phyloP scores from a whole-genome alignment of 441 rosid species.

The Omphalea diandra region DNA sequence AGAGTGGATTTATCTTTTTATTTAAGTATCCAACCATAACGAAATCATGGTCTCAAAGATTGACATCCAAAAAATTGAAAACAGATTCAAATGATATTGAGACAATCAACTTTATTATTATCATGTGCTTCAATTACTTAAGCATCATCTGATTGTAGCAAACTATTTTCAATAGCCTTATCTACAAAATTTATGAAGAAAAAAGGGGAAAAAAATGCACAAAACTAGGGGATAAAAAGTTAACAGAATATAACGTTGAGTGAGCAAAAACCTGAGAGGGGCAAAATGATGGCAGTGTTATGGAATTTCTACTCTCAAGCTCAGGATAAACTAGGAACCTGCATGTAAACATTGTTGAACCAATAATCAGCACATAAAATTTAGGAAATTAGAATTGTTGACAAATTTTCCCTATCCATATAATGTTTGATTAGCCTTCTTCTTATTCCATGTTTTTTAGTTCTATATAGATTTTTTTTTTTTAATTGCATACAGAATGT shows the following conservation, averaged over 20 bases:
- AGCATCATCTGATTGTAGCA: neutral
- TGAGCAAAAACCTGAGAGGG: constrained; percentile 71
- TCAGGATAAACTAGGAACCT: constrained; percentile 91
- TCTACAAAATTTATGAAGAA: constrained; percentile 6
- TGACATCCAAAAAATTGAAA: constrained; percentile 1
- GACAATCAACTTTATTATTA: constrained; percentile 2
- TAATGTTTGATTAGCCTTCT: neutral
- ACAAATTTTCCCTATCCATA: neutral
- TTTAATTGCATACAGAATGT: too few relatives aligned
- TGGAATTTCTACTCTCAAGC: constrained; percentile 85
- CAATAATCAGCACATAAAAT: constrained; percentile 18
- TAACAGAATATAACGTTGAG: constrained; percentile 4
- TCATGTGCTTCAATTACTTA: neutral
- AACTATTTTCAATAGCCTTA: constrained; percentile 6
- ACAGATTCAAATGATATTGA: neutral
- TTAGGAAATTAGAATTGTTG: neutral
- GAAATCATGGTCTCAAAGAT: neutral
- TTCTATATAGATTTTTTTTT: too few relatives aligned
- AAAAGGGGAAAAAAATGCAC: neutral
- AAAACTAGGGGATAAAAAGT: neutral
- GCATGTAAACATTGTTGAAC: constrained; percentile 27
- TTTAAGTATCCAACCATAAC: neutral
- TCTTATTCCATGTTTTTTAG: neutral
- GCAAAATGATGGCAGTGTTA: constrained; percentile 74
- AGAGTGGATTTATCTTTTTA: neutral